Base-by-base conservation (phyloP, 2,329 filamentous ascomycete species). In the Pseudopyrenochaeta lycopersici region DNA sequence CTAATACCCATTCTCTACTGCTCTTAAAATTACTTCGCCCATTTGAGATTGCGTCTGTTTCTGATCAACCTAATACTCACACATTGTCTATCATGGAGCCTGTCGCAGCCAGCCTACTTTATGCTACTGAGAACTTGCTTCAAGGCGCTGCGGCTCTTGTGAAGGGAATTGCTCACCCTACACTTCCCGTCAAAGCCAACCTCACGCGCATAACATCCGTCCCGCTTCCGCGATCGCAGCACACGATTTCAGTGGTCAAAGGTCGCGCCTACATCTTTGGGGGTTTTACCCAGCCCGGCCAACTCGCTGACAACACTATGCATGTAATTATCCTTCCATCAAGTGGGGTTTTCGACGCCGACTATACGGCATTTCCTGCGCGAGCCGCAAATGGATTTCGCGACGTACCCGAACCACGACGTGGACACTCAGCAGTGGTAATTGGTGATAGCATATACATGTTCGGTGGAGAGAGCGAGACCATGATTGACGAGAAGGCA, bases 181-280 rank as follows among this genome's bases (percentile, higher is more conserved):
- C 83, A 0, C 76, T 81, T 39, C 82, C 82, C 10, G 73, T 85
- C 46, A 82, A 80, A 54, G 81, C 81, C 7, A 78, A 78, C 1
- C 77, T 85, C 39, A 77, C 74, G 9, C 81, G 80, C 46, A 77
- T 86, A 46, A 77, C 65, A 54, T 64, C 77, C 59, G 60, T 77
- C 54, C 53, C 72, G 51, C 75, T 87, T 10, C 76, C 78, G 6
- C 78, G 83, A 48, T 78, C 79, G 7, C 70, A 80, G 39, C 84
- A 86, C 67, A 82, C 81, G 2, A 62, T 85, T 42, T 83, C 81
- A 3, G 71, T 84, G 40, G 76, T 86, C 57, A 80, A 80, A 53
- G 78, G 81, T 46, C 80, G 81, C 57, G 82, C 82, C 27, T 85
- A 85, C 64, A 80, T 86, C 47, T 85, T 85, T 56, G 83, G 84